These are phyloP conservation scores for Geranium rotundifolium DNA, from an alignment of 345 rosid genomes.

Conservation along the genomic window DNA sequence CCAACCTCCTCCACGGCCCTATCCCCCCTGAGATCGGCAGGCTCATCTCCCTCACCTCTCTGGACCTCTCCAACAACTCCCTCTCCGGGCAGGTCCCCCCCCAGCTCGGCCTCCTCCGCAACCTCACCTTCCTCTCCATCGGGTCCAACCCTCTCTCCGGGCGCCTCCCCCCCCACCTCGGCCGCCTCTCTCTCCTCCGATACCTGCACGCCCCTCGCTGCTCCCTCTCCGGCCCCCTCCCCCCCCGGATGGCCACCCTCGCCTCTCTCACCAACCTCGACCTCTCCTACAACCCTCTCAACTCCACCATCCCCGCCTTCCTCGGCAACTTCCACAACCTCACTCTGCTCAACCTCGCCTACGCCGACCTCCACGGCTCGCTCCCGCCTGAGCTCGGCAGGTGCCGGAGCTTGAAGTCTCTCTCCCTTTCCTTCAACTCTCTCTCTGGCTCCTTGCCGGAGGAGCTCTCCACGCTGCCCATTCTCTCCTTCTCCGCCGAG, in stretches of 20 bases:
- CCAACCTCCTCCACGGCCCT: slow-evolving; percentile 35
- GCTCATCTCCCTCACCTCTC: slow-evolving; percentile 30
- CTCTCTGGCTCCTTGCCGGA: slow-evolving; percentile 58
- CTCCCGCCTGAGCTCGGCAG: slow-evolving; percentile 66
- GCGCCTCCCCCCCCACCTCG: slow-evolving; percentile 55
- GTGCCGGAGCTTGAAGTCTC: slow-evolving; percentile 47
- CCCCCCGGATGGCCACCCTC: slow-evolving; percentile 43
- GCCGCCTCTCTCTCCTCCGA: slow-evolving; percentile 40
- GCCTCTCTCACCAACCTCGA: slow-evolving; percentile 42
- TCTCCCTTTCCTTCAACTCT: slow-evolving; percentile 60
- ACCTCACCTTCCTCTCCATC: slow-evolving; percentile 57
- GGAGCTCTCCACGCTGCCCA: slow-evolving; percentile 47
- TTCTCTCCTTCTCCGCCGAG: slow-evolving; percentile 59
- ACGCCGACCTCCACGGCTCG: slow-evolving; percentile 49
- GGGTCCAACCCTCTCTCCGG: slow-evolving; percentile 66
- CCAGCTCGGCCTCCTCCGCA: slow-evolving; percentile 41
- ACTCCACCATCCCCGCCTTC: slow-evolving; percentile 43
- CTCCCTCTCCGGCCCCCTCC: slow-evolving; percentile 60
- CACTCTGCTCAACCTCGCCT: slow-evolving; percentile 42
- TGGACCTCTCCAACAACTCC: slow-evolving; percentile 69
- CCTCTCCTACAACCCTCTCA: slow-evolving; percentile 77
- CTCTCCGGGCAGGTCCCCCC: slow-evolving; percentile 49
- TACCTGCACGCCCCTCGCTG: slow-evolving; percentile 47
- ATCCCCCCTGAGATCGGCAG: slow-evolving; percentile 21
- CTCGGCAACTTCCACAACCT: slow-evolving; percentile 46